These are phyloP conservation scores for Phoma sp. DNA, from an alignment of 2,329 filamentous ascomycete genomes.

Conservation along the genomic window DNA sequence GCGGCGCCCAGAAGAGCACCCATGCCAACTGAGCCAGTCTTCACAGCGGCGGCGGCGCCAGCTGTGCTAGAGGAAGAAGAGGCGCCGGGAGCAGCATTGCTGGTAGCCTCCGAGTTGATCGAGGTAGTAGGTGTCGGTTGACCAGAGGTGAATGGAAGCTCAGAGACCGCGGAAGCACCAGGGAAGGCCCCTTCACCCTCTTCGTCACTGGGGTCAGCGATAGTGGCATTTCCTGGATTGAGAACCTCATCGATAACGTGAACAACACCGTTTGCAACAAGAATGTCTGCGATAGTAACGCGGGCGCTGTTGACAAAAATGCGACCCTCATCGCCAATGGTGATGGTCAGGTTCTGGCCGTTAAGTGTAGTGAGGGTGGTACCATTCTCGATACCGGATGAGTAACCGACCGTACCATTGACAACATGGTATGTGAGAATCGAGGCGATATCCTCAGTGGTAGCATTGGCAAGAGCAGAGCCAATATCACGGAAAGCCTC, in stretches of 20 bases:
- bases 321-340: constrained; percentile 36
- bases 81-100: constrained; percentile 26
- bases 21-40: constrained; percentile 52
- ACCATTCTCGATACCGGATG: constrained; percentile 51
- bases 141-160: constrained; percentile 62
- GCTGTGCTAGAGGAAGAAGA: constrained; percentile 27
- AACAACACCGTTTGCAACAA: constrained; percentile 55
- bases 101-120: constrained; percentile 43
- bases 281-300: constrained; percentile 50
- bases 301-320: constrained; percentile 54
- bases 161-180: constrained; percentile 55
- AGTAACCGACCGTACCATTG: constrained; percentile 61
- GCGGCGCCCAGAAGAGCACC: constrained; percentile 57
- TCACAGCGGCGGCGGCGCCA: constrained; percentile 35
- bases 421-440: constrained; percentile 71
- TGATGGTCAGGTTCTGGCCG: constrained; percentile 50
- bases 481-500: constrained; percentile 64
- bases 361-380: constrained; percentile 45
- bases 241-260: constrained; percentile 65
- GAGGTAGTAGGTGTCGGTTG: constrained; percentile 55
- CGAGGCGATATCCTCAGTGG: constrained; percentile 54
- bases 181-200: constrained; percentile 61
- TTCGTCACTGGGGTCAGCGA: constrained; percentile 51
- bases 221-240: constrained; percentile 57
- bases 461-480: constrained; percentile 57